Evolutionary conservation across 2,329 filamentous ascomycete genomes (phyloP).

Genomic region (Talaromyces sp.): DNA sequence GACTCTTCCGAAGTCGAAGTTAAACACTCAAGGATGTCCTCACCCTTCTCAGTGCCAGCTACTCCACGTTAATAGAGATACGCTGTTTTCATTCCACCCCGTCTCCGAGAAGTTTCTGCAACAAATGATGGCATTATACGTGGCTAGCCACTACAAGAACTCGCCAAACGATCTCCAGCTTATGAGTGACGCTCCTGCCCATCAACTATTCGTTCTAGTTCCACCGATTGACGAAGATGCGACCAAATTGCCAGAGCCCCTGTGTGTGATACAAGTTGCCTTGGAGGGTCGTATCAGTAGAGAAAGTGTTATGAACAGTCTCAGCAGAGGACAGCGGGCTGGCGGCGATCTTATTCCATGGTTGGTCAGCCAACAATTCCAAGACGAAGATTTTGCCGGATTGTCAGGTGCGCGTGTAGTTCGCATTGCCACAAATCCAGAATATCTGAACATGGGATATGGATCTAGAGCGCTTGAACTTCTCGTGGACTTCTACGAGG

Average conservation of each 20-base stretch:
- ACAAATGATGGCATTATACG: slow-evolving; percentile 96
- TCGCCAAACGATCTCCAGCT: slow-evolving; percentile 96
- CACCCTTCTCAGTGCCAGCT: slow-evolving; percentile 90
- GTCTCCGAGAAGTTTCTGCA: slow-evolving; percentile 96
- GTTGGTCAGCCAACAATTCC: slow-evolving; percentile 96
- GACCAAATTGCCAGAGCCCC: slow-evolving; percentile 78
- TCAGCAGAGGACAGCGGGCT: slow-evolving; percentile 83
- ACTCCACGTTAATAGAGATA: slow-evolving; percentile 91
- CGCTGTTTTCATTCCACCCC: slow-evolving; percentile 94
- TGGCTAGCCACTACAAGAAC: slow-evolving; percentile 97
- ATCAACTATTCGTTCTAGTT: slow-evolving; percentile 91
- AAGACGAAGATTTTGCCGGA: slow-evolving; percentile 92
- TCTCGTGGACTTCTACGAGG: slow-evolving; percentile 87
- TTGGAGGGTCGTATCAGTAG: slow-evolving; percentile 92
- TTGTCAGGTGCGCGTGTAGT: slow-evolving; percentile 89
- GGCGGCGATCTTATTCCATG: slow-evolving; percentile 94
- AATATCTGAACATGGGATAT: slow-evolving; percentile 90
- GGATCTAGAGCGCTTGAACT: slow-evolving; percentile 83
- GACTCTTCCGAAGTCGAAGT: slow-evolving; percentile 72
- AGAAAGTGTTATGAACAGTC: slow-evolving; percentile 82
- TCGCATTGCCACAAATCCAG: slow-evolving; percentile 91
- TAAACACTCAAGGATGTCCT: slow-evolving; percentile 71
- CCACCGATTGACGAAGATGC: slow-evolving; percentile 74
- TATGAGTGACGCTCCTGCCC: slow-evolving; percentile 95
- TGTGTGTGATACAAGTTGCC: slow-evolving; percentile 91